A percentile compares a stretch with the other conserved stretches of the same genome.
Conservation (phyloP, 345 rosid species). For the Aurinia saxatilis region DNA sequence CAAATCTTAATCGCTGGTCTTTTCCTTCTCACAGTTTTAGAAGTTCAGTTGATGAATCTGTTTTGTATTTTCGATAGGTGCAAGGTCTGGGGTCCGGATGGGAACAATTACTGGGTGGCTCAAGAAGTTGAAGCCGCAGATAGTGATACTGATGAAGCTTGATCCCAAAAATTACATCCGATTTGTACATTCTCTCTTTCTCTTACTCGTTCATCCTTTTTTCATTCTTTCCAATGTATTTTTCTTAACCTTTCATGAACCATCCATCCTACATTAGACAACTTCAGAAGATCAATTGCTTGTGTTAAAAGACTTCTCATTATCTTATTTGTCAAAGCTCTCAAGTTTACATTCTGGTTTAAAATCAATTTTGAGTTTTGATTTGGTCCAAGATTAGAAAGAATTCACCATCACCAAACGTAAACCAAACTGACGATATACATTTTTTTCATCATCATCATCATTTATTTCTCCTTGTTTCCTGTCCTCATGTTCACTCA, state of each 20-base stretch:
- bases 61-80: constrained; percentile 38
- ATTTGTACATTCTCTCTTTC: constrained; percentile 20
- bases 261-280: constrained; percentile 5
- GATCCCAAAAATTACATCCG: constrained; percentile 21
- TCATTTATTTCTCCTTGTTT: no score
- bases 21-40: background rate
- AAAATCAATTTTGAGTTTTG: no score
- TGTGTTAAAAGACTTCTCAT: constrained; percentile 5
- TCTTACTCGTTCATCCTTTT: background rate
- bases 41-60: constrained; percentile 38
- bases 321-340: constrained; percentile 1
- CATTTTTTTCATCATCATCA: no score
- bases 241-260: background rate
- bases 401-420: no score
- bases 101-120: constrained; percentile 45
- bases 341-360: background rate
- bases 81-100: constrained; percentile 58
- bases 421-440: no score
- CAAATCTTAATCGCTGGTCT: background rate
- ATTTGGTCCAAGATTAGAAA: no score
- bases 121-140: constrained; percentile 67
- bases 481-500: no score
- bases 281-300: constrained; percentile 12
- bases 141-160: constrained; percentile 87
- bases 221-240: constrained; percentile 1